A percentile compares a stretch with the other conserved stretches of the same genome.
Conservation (phyloP, 345 rosid species). For the Eutrema japonicum region DNA sequence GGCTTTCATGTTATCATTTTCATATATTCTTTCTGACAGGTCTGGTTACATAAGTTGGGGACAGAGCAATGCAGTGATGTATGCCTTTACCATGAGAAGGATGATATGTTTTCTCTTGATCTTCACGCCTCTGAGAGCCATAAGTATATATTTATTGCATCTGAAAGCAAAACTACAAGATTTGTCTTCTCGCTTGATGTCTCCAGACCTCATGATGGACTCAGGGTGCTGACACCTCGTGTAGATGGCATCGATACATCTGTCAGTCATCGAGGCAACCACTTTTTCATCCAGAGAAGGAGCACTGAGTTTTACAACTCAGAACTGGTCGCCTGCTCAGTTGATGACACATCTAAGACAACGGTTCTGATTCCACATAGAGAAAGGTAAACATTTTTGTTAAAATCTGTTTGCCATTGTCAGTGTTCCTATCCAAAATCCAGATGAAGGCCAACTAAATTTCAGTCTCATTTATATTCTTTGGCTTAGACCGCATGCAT, state of each 20-base stretch:
- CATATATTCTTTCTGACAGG: conserved; percentile 51
- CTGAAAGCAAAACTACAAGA: conserved; percentile 77
- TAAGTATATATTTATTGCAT: conserved; percentile 66
- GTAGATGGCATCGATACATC: conserved; percentile 67
- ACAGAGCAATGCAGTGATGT: conserved; percentile 68
- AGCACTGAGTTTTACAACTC: conserved; percentile 83
- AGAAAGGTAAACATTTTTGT: conserved; percentile 57
- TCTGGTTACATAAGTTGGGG: conserved; percentile 89
- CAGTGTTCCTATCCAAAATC: conserved; percentile 6
- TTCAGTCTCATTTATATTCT: not conserved
- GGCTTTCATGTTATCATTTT: conserved; percentile 4
- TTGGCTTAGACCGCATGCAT: conserved; percentile 2
- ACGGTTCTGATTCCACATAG: conserved; percentile 78
- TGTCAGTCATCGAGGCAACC: conserved; percentile 81
- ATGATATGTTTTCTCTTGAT: conserved; percentile 77
- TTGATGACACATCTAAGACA: conserved; percentile 63
- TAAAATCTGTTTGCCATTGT: not conserved
- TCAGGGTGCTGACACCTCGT: conserved; percentile 74
- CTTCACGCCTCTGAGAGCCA: conserved; percentile 80
- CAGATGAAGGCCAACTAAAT: not conserved
- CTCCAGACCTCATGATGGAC: conserved; percentile 70
- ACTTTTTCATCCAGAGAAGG: conserved; percentile 78
- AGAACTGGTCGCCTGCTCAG: conserved; percentile 71
- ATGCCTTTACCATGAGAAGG: conserved; percentile 89
- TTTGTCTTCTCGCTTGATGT: conserved; percentile 67